Conservation (phyloP, 164 flowering plant species). For the Platanus orientalis region DNA sequence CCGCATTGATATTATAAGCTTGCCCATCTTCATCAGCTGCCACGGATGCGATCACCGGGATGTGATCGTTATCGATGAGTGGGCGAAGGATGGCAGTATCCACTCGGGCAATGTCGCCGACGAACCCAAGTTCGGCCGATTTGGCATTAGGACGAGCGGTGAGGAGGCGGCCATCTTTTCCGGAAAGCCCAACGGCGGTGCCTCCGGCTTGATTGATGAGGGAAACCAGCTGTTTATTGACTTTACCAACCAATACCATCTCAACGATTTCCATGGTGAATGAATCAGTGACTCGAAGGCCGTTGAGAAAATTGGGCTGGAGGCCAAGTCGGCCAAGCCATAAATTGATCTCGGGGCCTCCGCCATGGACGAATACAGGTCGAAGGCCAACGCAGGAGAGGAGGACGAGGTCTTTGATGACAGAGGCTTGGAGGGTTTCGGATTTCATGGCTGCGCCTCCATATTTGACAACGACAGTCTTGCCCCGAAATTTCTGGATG, state of each 20-base stretch:
- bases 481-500: constrained; percentile 88
- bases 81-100: constrained; percentile 60
- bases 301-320: constrained; percentile 60
- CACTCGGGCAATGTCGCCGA: constrained; percentile 78
- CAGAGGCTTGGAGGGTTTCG: constrained; percentile 58
- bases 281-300: constrained; percentile 85
- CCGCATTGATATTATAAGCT: constrained; percentile 83
- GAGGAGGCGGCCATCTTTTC: constrained; percentile 76
- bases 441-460: constrained; percentile 98
- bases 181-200: constrained; percentile 80
- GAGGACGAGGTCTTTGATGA: constrained; percentile 81
- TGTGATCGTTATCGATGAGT: constrained; percentile 41
- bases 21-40: constrained; percentile 81
- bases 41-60: constrained; percentile 89
- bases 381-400: constrained; percentile 87
- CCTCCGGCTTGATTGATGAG: constrained; percentile 84
- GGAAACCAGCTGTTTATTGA: constrained; percentile 73
- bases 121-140: constrained; percentile 67
- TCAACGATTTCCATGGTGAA: constrained; percentile 86
- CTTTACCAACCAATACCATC: constrained; percentile 87
- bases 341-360: constrained; percentile 83
- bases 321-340: constrained; percentile 52
- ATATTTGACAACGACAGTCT: constrained; percentile 85
- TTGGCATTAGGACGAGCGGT: constrained; percentile 68
- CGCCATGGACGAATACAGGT: constrained; percentile 87